Percentiles rank a stretch among this genome's conserved stretches.
Conservation (phyloP, 495 filamentous ascomycete genomes). For the Penicillium bialowiezense region DNA sequence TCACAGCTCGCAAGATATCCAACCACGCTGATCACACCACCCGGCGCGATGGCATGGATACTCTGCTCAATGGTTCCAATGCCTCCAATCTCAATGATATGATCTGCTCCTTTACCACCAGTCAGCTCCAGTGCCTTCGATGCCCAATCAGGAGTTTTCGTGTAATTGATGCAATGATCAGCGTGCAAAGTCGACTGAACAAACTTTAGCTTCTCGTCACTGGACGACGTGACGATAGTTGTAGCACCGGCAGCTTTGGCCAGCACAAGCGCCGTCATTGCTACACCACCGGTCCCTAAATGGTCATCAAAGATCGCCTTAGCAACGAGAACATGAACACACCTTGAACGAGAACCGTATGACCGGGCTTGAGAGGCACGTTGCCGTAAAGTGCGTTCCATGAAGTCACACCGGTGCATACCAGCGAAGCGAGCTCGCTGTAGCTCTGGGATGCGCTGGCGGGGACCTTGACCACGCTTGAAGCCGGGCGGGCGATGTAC, state of each 20-base stretch:
- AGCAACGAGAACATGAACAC: conserved; percentile 14
- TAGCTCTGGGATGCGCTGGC: conserved; percentile 50
- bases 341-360: conserved; percentile 66
- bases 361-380: conserved; percentile 47
- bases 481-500: conserved; percentile 59
- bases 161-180: conserved; percentile 30
- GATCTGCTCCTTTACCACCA: conserved; percentile 20
- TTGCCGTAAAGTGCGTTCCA: conserved; percentile 75
- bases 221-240: conserved; percentile 29
- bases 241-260: conserved; percentile 25
- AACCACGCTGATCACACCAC: conserved; percentile 16
- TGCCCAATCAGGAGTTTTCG: conserved; percentile 28
- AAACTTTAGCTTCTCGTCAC: conserved; percentile 22
- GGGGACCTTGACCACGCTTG: conserved; percentile 60
- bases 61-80: conserved; percentile 17
- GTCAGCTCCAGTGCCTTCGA: conserved; percentile 26
- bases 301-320: not conserved
- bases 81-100: conserved; percentile 15
- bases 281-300: conserved; percentile 35
- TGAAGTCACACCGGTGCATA: conserved; percentile 58
- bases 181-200: conserved; percentile 19
- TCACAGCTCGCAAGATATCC: conserved; percentile 15
- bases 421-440: conserved; percentile 56
- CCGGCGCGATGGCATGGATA: conserved; percentile 11
- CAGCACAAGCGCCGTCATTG: conserved; percentile 24